Evolutionary conservation across 192 early-diverging fungal genomes (phyloP).

Genomic region (Diversispora eburnea): DNA sequence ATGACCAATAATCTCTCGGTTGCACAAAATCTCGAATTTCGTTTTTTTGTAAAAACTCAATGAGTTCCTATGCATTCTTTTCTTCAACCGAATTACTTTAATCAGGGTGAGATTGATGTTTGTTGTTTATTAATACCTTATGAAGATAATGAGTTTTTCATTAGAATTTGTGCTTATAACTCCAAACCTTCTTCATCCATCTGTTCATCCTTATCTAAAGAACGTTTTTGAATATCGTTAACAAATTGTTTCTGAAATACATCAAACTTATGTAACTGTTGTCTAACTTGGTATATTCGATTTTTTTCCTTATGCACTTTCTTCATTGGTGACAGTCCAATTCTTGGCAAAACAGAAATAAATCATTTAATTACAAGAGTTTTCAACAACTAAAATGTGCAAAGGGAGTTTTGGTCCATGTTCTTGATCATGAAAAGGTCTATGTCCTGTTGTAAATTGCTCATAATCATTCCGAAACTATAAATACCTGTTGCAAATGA

Average conservation of each 20-base stretch:
- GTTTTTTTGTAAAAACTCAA: conserved; percentile 16
- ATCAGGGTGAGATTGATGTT: not conserved
- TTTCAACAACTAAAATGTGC: conserved; percentile 4
- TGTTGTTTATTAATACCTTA: not conserved
- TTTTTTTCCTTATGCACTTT: not conserved
- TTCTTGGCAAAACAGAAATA: not conserved
- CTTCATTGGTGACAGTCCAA: conserved; percentile 11
- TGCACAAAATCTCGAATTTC: conserved; percentile 15
- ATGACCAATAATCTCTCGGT: conserved; percentile 12
- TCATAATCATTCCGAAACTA: too few relatives aligned
- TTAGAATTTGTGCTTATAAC: conserved; percentile 3
- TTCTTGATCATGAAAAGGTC: too few relatives aligned
- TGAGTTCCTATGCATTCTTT: not conserved
- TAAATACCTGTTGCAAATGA: too few relatives aligned
- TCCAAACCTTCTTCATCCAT: conserved; percentile 6
- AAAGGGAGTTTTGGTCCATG: not conserved
- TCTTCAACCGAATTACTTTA: conserved; percentile 1
- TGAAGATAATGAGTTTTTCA: not conserved
- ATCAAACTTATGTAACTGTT: too few relatives aligned
- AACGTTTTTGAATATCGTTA: not conserved
- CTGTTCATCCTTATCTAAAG: not conserved
- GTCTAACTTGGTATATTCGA: too few relatives aligned
- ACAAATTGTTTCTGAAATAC: not conserved
- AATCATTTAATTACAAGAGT: not conserved
- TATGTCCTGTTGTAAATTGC: too few relatives aligned